Evolutionary conservation across 192 early-diverging fungal genomes (phyloP), one percentile per base, ranked within the genome.

Genomic region (Backusella tarrabulga): DNA sequence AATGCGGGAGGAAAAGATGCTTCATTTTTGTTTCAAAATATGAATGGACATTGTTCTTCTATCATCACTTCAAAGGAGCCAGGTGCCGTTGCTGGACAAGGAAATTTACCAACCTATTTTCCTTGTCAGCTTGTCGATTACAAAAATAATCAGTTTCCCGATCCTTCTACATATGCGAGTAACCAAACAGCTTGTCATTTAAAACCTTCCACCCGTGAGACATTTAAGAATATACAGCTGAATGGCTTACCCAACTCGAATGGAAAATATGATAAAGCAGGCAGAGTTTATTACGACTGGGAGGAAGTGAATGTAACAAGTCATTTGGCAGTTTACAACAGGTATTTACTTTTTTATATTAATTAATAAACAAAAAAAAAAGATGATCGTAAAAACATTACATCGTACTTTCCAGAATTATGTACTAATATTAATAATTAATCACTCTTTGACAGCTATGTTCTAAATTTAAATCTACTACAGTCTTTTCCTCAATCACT

Each of bases 21-120:
- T 50, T 91, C 91, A 34, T 92, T 92, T 75, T 68, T 93, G 78
- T 93, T 93, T 83, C 92, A 93, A 83, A 91, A 89, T 68, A 84
- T 90, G 50, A 94, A 94, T 82, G 66, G 71, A 19, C 74, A 81
- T 5, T 94, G 93, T 80, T 86, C 83, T 73, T 81, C 78, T 19
- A 76, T 92, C 34, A 79, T 93, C 26, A 67, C 6, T 12, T 67
- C 83, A 6, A 78, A 75, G 40, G 7, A 66, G 15, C n/a, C 60
- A 9, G 17, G 4, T 9, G 74, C 54, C 26, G 76, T 70, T 68
- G 72, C 73, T 42, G 73, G 73, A 26, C 35, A 78, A 15, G 69
- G 74, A 3, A 56, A 40, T 66, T 23, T 78, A 17, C 77, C 77
- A 9, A 76, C 81, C 3, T 83, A 79, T 46, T 83, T 83, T 66